Evolutionary conservation across 176 grass and related monocot genomes (phyloP), one percentile per base, ranked within the genome.

Genomic region (Chloris gayana): DNA sequence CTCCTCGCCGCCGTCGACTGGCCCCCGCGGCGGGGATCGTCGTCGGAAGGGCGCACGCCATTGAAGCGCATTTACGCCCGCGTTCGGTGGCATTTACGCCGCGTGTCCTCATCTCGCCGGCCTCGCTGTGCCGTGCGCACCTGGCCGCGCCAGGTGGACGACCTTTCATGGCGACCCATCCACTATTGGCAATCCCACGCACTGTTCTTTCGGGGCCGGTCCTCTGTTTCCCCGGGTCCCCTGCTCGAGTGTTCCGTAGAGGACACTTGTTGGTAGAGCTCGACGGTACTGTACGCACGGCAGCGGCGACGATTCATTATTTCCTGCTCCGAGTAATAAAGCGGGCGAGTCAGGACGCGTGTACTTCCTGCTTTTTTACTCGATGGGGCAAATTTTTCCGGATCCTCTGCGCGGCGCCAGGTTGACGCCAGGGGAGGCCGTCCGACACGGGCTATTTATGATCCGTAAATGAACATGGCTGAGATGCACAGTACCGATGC

Each of bases 31-130:
- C n/a, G n/a, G n/a, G n/a, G 10, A 1, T 27, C 60, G 17, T 63
- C 27, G 60, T 21, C 27, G 27, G 7, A 63, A 14, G 72, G 82
- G 67, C 44, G 22, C 57, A 1, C 66, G 53, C 50, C 14, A 85
- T 85, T 85, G 66, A 85, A 71, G 65, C 56, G 57, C 83, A 78
- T 72, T 85, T 51, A 85, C 3, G 44, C 3, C 3, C 0, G 18
- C 0, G 74, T 87, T 73, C 25, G 74, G 67, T 72, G 67, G 32
- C 67, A 78, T 64, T 87, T 64, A 87, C 54, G 31, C 54, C 21
- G 6, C 30, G 29, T 19, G 17, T 59, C 1, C 2, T 21, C 17
- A 37, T 1, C 24, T 29, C 7, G 7, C 68, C 14, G 7, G 3
- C 27, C 29, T 22, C 5, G 19, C 9, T 41, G 17, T 62, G 73